Conservation (phyloP, 805 yeast species). For the Sugiyamaella marilandica region DNA sequence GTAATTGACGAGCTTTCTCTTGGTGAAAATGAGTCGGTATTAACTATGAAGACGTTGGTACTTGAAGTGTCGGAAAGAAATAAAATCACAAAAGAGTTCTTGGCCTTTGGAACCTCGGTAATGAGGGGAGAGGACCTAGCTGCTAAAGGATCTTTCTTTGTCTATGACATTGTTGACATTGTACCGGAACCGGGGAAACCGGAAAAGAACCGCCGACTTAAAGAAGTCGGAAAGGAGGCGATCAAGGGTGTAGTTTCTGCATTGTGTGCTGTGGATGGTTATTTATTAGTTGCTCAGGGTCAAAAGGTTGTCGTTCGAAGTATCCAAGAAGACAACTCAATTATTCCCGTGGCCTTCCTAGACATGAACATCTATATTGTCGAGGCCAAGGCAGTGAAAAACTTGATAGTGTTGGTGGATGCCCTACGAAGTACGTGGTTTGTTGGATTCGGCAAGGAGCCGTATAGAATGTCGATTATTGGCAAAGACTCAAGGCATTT, state of each 20-base stretch:
- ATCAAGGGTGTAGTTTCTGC: slow-evolving; percentile 81
- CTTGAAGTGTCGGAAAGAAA: slow-evolving; percentile 38
- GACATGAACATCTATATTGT: slow-evolving; percentile 78
- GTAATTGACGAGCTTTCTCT: slow-evolving; percentile 66
- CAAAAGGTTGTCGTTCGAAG: slow-evolving; percentile 76
- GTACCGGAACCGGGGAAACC: slow-evolving; percentile 88
- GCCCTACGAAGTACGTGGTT: slow-evolving; percentile 70
- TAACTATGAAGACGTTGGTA: slow-evolving; percentile 50
- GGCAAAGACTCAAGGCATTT: slow-evolving; percentile 67
- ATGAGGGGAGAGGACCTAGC: slow-evolving; percentile 76
- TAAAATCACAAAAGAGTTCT: slow-evolving; percentile 51
- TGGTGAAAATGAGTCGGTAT: slow-evolving; percentile 62
- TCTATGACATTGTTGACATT: slow-evolving; percentile 72
- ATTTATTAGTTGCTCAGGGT: slow-evolving; percentile 81
- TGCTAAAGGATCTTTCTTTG: slow-evolving; percentile 69
- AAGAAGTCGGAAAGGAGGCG: slow-evolving; percentile 64
- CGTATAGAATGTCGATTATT: slow-evolving; percentile 74
- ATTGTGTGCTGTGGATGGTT: slow-evolving; percentile 73
- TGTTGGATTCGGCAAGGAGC: slow-evolving; percentile 91
- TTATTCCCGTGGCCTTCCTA: slow-evolving; percentile 88
- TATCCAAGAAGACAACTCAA: slow-evolving; percentile 76
- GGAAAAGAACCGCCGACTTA: slow-evolving; percentile 73
- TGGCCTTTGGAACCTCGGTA: slow-evolving; percentile 75
- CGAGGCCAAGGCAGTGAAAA: slow-evolving; percentile 78
- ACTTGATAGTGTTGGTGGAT: slow-evolving; percentile 78